These are phyloP conservation scores for Corylus heterophylla DNA, from an alignment of 306 rosid genomes.

Conservation along the genomic window DNA sequence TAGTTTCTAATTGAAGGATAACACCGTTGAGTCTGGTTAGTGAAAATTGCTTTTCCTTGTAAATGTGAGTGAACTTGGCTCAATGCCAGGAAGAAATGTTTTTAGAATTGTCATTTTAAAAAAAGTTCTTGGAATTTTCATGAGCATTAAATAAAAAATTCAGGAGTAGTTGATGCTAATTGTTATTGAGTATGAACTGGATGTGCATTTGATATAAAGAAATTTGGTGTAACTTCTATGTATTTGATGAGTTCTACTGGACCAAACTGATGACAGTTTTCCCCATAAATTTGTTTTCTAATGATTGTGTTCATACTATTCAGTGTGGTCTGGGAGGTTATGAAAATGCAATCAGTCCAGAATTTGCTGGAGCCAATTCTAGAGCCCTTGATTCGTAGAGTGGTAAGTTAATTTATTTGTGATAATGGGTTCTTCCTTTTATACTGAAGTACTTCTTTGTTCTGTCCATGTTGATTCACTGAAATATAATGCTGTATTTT, in stretches of 20 bases:
- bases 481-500: neutral
- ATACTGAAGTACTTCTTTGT: neutral
- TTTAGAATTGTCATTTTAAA: neutral
- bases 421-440: neutral
- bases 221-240: neutral
- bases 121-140: neutral
- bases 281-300: slow-evolving; percentile 6
- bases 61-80: slow-evolving; percentile 14
- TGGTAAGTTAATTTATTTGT: slow-evolving; percentile 34
- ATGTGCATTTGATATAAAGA: neutral
- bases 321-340: slow-evolving; percentile 47
- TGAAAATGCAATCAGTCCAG: slow-evolving; percentile 39
- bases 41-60: neutral
- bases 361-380: slow-evolving; percentile 48
- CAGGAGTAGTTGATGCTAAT: neutral
- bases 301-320: slow-evolving; percentile 11
- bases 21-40: neutral
- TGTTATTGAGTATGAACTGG: neutral
- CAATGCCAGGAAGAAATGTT: neutral
- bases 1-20: neutral
- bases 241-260: neutral
- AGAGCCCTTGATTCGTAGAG: slow-evolving; percentile 56
- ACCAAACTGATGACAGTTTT: neutral
- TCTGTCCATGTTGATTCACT: neutral
- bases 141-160: neutral